Percentiles rank a stretch among this genome's conserved stretches.
Evolutionary conservation across 2,329 filamentous ascomycete genomes (phyloP).

Genomic region (Cladosporium halotolerans): DNA sequence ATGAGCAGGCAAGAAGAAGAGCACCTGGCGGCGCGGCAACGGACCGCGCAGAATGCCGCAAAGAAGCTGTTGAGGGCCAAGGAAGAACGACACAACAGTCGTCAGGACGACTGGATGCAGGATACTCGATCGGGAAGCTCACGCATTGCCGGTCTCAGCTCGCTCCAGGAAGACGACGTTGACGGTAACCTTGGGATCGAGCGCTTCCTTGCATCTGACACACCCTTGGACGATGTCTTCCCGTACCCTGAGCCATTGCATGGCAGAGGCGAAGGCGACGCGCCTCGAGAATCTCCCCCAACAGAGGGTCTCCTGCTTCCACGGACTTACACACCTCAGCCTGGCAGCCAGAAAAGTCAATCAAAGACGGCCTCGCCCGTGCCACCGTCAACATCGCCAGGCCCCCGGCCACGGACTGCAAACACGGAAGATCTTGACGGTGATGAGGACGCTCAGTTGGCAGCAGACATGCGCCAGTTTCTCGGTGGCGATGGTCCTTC

Average conservation of each 20-base stretch:
- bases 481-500: background rate
- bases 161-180: conserved; percentile 24
- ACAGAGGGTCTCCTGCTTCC: conserved; percentile 4
- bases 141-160: conserved; percentile 20
- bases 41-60: conserved; percentile 19
- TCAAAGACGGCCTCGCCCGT: background rate
- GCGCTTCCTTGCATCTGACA: conserved; percentile 21
- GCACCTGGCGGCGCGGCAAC: conserved; percentile 18
- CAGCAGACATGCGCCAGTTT: conserved; percentile 8
- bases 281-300: background rate
- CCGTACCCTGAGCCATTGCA: conserved; percentile 3
- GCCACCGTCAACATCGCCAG: background rate
- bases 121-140: conserved; percentile 1
- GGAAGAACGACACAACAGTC: conserved; percentile 10
- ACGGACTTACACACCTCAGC: conserved; percentile 8
- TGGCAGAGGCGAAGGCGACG: background rate
- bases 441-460: conserved; percentile 2
- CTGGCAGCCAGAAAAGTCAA: background rate
- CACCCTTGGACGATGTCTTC: conserved; percentile 7
- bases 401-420: background rate
- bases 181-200: conserved; percentile 25
- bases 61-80: conserved; percentile 19
- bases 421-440: conserved; percentile 1
- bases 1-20: conserved; percentile 29
- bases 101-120: conserved; percentile 5